Evolutionary conservation across 257 asterid species (phyloP).

Genomic region (Capsicum pubescens): DNA sequence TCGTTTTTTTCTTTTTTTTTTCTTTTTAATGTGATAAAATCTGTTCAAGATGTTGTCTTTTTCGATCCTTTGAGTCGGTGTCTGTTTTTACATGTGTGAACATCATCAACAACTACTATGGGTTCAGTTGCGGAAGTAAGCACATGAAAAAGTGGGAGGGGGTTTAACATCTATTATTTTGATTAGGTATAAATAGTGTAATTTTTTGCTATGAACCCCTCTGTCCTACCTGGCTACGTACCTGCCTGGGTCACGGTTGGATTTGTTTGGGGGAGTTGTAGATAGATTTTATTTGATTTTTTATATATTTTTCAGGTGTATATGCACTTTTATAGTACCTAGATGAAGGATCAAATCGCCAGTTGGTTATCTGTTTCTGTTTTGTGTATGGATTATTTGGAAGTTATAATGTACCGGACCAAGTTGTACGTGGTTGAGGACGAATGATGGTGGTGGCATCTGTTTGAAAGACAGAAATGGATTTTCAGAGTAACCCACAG

Average conservation of each 20-base stretch:
- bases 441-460: slow-evolving; percentile 34
- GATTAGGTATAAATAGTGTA: no score
- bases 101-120: neutral
- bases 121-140: no score
- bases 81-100: neutral
- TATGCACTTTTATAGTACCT: neutral
- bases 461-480: slow-evolving; percentile 58
- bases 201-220: no score
- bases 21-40: neutral
- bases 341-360: slow-evolving; percentile 5
- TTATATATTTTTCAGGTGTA: neutral
- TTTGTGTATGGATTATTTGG: slow-evolving; percentile 11
- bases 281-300: neutral
- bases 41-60: neutral
- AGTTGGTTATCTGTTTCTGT: slow-evolving; percentile 25
- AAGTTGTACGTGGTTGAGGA: slow-evolving; percentile 30
- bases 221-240: neutral
- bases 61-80: neutral
- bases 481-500: slow-evolving; percentile 64
- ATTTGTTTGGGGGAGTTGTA: neutral
- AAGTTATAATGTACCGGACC: slow-evolving; percentile 1
- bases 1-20: neutral
- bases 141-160: no score
- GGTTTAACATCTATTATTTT: no score
- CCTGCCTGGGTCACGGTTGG: neutral